Conservation (phyloP, 225 moss, liverwort and hornwort genomes). For the Neckera pumila region DNA sequence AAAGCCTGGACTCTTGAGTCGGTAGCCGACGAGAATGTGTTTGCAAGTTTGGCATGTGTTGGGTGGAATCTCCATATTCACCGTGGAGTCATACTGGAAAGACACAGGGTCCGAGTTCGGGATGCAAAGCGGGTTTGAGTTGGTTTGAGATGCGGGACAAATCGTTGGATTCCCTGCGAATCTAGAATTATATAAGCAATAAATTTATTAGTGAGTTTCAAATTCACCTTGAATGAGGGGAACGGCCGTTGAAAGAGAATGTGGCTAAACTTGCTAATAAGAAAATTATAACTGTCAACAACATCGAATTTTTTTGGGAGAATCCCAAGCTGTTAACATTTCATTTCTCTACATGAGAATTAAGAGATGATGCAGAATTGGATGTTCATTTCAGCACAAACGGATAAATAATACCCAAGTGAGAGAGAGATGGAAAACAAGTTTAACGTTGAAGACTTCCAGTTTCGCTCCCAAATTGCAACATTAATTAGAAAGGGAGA, state of each 20-base stretch:
- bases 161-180: conserved; percentile 12
- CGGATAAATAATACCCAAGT: background rate
- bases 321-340: background rate
- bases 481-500: background rate
- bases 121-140: conserved; percentile 28
- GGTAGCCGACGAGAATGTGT: conserved; percentile 32
- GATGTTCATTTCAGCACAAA: background rate
- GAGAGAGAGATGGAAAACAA: background rate
- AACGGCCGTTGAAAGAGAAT: background rate
- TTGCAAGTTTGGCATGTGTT: conserved; percentile 7
- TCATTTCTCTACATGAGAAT: background rate
- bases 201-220: too few species aligned
- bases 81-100: background rate
- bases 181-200: background rate
- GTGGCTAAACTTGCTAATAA: background rate
- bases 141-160: background rate
- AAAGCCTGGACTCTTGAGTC: conserved; percentile 74
- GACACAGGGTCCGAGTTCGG: background rate
- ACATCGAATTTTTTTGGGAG: background rate
- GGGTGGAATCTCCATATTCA: background rate
- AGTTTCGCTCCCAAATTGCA: background rate
- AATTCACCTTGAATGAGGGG: too few species aligned
- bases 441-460: background rate
- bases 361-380: background rate
- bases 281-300: background rate